Evolutionary conservation across 306 rosid species (phyloP).

Genomic region (Clitoria ternatea): DNA sequence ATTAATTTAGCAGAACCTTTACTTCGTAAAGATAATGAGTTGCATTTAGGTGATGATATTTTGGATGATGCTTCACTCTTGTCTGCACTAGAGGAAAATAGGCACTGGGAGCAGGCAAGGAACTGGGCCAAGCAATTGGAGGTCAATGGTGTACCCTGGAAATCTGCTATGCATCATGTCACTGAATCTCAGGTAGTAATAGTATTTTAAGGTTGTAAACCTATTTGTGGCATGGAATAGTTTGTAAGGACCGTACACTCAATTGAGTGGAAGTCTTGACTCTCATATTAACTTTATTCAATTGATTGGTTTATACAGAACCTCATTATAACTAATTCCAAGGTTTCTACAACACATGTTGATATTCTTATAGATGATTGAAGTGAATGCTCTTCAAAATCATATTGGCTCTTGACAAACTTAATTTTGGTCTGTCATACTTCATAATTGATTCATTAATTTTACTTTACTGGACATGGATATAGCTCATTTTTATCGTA

Average conservation of each 20-base stretch:
- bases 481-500: background rate
- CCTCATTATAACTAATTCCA: background rate
- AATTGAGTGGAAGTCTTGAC: conserved; percentile 10
- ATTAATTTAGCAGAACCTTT: conserved; percentile 88
- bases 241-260: background rate
- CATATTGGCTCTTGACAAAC: background rate
- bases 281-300: background rate
- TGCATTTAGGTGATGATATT: conserved; percentile 72
- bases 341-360: conserved; percentile 17
- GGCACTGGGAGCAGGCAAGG: conserved; percentile 98
- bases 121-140: conserved; percentile 97
- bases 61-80: conserved; percentile 86
- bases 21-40: conserved; percentile 56
- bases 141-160: conserved; percentile 76
- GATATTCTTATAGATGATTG: conserved; percentile 1
- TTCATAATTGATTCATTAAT: conserved; percentile 8
- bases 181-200: conserved; percentile 94
- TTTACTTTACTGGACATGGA: conserved; percentile 10
- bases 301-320: conserved; percentile 15
- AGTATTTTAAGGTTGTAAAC: conserved; percentile 20
- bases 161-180: conserved; percentile 81
- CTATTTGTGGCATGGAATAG: conserved; percentile 24
- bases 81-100: conserved; percentile 66
- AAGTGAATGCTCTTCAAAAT: conserved; percentile 14
- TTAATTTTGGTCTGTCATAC: conserved; percentile 8